These are phyloP conservation scores for Talaromyces proteolyticus DNA, from an alignment of 495 filamentous ascomycete species.

Conservation along the genomic window DNA sequence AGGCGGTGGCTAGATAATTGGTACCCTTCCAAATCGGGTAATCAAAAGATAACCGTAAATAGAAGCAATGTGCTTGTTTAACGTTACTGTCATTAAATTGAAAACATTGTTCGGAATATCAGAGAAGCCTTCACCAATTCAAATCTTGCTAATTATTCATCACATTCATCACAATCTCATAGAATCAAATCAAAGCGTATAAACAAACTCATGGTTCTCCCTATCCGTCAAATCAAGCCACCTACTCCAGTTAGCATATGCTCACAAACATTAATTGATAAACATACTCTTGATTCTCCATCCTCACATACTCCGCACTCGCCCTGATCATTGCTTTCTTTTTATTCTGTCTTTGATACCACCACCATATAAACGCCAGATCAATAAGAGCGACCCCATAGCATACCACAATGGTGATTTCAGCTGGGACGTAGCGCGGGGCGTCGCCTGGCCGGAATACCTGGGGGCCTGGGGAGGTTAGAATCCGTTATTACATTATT, in stretches of 20 bases:
- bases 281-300: constrained; percentile 61
- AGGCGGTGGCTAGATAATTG: too few relatives aligned
- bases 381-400: constrained; percentile 49
- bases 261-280: constrained; percentile 7
- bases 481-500: too few relatives aligned
- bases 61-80: too few relatives aligned
- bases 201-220: constrained; percentile 39
- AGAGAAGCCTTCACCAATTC: too few relatives aligned
- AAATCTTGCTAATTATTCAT: too few relatives aligned
- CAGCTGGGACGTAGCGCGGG: constrained; percentile 59
- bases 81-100: too few relatives aligned
- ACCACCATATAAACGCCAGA: constrained; percentile 56
- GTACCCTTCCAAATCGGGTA: too few relatives aligned
- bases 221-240: constrained; percentile 54
- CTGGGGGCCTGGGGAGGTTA: constrained; percentile 49
- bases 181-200: too few relatives aligned
- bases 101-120: too few relatives aligned
- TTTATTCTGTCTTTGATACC: constrained; percentile 54
- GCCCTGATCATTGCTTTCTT: constrained; percentile 51
- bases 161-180: too few relatives aligned
- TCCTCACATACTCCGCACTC: constrained; percentile 51
- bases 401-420: constrained; percentile 64
- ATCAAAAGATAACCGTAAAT: too few relatives aligned
- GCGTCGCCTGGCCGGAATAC: constrained; percentile 54
- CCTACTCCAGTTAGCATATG: constrained; percentile 16